Evolutionary conservation across 805 yeast species (phyloP).

Genomic region (Metschnikowia santaceciliae): DNA sequence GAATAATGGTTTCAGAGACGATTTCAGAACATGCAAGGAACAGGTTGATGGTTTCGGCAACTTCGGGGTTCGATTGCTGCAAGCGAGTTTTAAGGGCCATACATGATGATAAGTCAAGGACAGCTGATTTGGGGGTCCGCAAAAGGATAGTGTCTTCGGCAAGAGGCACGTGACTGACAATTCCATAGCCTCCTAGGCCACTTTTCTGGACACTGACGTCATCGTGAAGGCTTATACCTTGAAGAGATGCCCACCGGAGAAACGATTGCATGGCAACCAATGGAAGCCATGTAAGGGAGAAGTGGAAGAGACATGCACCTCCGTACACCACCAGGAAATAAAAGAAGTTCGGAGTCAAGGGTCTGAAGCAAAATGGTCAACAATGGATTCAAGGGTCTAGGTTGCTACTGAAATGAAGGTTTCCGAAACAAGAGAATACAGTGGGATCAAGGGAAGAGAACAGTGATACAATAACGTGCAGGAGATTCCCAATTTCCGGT

Average conservation of each 20-base stretch:
- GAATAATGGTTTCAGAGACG: conserved; percentile 13
- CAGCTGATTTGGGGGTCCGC: conserved; percentile 9
- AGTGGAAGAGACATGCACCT: not conserved
- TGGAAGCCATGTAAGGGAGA: not conserved
- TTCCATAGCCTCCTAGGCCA: conserved; percentile 15
- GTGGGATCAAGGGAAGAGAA: too few species aligned
- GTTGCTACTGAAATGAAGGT: too few species aligned
- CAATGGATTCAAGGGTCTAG: too few species aligned
- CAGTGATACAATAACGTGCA: too few species aligned
- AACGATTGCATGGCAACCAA: not conserved
- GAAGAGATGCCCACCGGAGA: conserved; percentile 6
- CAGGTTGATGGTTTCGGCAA: not conserved
- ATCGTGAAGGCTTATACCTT: conserved; percentile 5
- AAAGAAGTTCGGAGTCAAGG: not conserved
- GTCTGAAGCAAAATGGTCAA: too few species aligned
- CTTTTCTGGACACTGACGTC: conserved; percentile 7
- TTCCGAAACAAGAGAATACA: too few species aligned
- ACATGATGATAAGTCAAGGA: conserved; percentile 9
- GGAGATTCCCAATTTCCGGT: too few species aligned
- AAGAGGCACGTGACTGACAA: conserved; percentile 4
- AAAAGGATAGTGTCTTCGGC: conserved; percentile 9
- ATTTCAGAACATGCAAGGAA: not conserved
- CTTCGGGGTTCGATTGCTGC: not conserved
- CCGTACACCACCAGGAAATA: conserved; percentile 8
- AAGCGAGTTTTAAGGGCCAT: not conserved